A percentile compares a stretch with the other conserved stretches of the same genome.
Evolutionary conservation across 1,284 basidiomycete genomes (phyloP).

Genomic region (Caloboletus firmus): DNA sequence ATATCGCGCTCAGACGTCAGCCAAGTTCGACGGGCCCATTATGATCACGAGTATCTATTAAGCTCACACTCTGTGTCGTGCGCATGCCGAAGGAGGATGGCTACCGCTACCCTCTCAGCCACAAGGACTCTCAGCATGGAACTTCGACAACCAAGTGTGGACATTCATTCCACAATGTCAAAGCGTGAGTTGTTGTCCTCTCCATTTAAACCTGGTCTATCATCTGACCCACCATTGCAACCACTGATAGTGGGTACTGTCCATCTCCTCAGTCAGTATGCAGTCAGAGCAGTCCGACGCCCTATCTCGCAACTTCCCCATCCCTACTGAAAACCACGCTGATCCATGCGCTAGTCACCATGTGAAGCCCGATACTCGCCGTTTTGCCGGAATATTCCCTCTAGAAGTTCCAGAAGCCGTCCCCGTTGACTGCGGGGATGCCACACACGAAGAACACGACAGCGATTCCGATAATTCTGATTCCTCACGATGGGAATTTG

Average conservation of each 20-base stretch:
- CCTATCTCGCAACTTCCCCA: conserved; percentile 6
- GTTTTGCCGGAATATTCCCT: conserved; percentile 28
- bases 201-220: conserved; percentile 21
- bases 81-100: conserved; percentile 2
- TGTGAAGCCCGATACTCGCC: conserved; percentile 26
- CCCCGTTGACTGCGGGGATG: conserved; percentile 6
- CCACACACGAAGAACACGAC: conserved; percentile 11
- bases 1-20: background rate
- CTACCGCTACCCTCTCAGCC: conserved; percentile 9
- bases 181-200: conserved; percentile 18
- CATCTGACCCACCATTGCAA: background rate
- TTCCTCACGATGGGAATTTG: conserved; percentile 16
- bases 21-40: background rate
- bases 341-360: conserved; percentile 2
- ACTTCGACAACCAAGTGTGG: conserved; percentile 25
- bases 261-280: conserved; percentile 13
- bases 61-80: background rate
- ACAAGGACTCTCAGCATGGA: conserved; percentile 20
- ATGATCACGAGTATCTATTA: background rate
- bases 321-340: background rate
- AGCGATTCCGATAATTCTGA: conserved; percentile 3
- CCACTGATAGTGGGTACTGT: conserved; percentile 5
- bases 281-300: conserved; percentile 4
- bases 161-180: conserved; percentile 24
- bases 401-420: conserved; percentile 5